Conservation (phyloP, 2,329 filamentous ascomycete species). For the Trichoderma sp. region DNA sequence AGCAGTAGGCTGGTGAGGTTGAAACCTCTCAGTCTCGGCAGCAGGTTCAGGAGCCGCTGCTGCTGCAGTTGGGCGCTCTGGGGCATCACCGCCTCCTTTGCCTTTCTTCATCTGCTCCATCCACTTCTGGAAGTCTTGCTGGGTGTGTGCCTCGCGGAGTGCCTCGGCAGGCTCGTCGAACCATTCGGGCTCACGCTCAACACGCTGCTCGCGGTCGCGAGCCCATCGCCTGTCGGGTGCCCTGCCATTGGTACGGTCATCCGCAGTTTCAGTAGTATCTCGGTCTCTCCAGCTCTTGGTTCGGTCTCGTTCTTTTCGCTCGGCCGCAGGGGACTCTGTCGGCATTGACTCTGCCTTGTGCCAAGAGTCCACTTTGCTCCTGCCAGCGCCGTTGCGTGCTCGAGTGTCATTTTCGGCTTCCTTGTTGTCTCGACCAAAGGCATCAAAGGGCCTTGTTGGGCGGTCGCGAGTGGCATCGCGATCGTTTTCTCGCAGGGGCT, state of each 20-base stretch:
- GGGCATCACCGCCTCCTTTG: constrained; percentile 40
- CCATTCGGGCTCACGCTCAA: constrained; percentile 88
- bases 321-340: constrained; percentile 26
- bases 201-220: constrained; percentile 55
- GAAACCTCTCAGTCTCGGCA: constrained; percentile 50
- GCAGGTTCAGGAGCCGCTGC: constrained; percentile 31
- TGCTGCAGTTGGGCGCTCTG: constrained; percentile 28
- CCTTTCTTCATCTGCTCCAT: constrained; percentile 85
- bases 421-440: constrained; percentile 47
- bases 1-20: constrained; percentile 60
- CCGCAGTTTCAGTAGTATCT: constrained; percentile 39
- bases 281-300: constrained; percentile 62
- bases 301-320: constrained; percentile 54
- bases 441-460: constrained; percentile 50
- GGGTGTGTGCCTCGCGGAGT: constrained; percentile 69
- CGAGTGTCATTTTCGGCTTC: constrained; percentile 55
- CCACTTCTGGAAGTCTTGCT: constrained; percentile 91
- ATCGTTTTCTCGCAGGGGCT: constrained; percentile 51
- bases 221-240: constrained; percentile 53
- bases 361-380: constrained; percentile 71
- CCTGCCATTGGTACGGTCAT: constrained; percentile 58
- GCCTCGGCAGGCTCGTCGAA: constrained; percentile 72
- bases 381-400: constrained; percentile 63
- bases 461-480: constrained; percentile 53
- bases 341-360: constrained; percentile 54